Conservation (phyloP, 306 rosid genomes). For the Trifolium repens region DNA sequence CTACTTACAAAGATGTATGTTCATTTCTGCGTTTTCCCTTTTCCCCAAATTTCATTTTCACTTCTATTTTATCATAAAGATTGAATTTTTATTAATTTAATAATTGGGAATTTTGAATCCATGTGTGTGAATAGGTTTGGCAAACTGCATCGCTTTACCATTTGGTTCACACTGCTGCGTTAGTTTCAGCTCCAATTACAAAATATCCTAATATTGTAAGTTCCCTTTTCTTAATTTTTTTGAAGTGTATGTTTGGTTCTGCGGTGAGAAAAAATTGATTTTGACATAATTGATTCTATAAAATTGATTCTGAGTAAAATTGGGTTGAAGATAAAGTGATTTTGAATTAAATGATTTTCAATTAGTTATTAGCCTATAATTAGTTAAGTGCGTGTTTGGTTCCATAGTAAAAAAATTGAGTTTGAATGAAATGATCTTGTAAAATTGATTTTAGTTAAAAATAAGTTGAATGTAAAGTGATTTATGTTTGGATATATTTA, state of each 20-base stretch:
- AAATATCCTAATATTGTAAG: constrained; percentile 79
- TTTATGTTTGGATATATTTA: no score
- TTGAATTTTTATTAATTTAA: constrained; percentile 4
- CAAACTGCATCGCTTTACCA: constrained; percentile 93
- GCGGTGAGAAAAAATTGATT: no score
- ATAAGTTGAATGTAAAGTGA: no score
- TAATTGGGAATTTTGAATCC: constrained; percentile 9
- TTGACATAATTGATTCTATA: no score
- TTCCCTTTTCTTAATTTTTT: constrained; percentile 24
- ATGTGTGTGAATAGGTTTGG: constrained; percentile 71
- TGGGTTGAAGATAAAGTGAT: no score
- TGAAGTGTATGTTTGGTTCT: not conserved
- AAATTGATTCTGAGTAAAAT: no score
- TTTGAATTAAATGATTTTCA: no score
- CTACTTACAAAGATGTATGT: constrained; percentile 71
- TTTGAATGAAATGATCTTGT: no score
- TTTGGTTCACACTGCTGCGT: constrained; percentile 90
- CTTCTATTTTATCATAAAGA: constrained; percentile 32
- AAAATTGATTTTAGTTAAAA: no score
- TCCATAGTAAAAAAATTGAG: no score
- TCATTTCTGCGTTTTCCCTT: not conserved
- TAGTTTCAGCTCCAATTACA: constrained; percentile 78
- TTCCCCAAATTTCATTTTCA: not conserved
- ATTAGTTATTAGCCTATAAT: no score
- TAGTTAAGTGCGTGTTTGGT: no score